Evolutionary conservation across 2,329 filamentous ascomycete genomes (phyloP), one percentile per base, ranked within the genome.

Genomic region (Annulohypoxylon truncatum): DNA sequence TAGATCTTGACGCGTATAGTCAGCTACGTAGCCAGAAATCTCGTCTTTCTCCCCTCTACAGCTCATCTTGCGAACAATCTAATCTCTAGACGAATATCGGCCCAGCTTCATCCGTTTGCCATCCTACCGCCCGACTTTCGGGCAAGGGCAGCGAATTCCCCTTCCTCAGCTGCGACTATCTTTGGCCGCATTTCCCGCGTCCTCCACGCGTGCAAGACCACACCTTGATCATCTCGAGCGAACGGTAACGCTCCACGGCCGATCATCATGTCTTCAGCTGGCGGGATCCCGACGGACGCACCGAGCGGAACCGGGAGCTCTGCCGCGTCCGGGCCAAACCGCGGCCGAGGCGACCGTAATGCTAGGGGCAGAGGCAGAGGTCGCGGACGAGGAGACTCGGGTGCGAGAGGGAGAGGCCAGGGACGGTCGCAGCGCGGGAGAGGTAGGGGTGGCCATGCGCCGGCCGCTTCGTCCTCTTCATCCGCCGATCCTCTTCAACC

Each of bases 341-440:
- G 75, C 61, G 62, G 71, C 29, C 73, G 76, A 47, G 71, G 76
- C 26, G 78, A 79, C 42, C 77, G 76, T 31, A 70, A 75, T 26
- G 57, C 71, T 8, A 77, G 81, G 73, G 81, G 80, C 22, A 77
- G 82, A 51, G 80, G 81, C 56, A 79, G 82, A 68, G 82, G 80
- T 65, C 76, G 81, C 69, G 80, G 79, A 9, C 77, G 79, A 52
- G 72, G 68, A 12, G 53, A 61, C 44, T 20, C 40, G 5, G 61
- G 62, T 13, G n/a, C 55, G 9, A 58, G 60, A 44, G 61, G 80
- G 53, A 78, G 82, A 66, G 82, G 80, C 62, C 75, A 79, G 72
- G 77, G 77, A 66, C 64, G 79, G 76, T 60, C 69, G 58, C 62
- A 76, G 68, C 71, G 76, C 48, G 73, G 75, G 29, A 73, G 77